Conservation (phyloP, 441 rosid species). For the Pelargonium citronellum region DNA sequence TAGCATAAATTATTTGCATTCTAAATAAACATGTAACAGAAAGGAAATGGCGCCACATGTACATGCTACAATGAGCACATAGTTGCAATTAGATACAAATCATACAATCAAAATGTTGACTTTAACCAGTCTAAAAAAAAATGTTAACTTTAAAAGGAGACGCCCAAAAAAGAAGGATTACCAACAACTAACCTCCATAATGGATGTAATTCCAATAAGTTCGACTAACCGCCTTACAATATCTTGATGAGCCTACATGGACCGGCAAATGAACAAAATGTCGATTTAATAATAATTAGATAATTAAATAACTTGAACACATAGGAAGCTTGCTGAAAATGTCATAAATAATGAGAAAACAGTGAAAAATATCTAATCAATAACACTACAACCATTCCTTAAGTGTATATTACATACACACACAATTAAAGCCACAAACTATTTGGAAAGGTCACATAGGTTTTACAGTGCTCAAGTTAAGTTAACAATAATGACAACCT, state of each 20-base stretch:
- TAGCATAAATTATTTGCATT: not conserved
- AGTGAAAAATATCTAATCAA: not conserved
- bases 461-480: not conserved
- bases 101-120: slow-evolving; percentile 5
- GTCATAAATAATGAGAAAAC: not conserved
- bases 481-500: not conserved
- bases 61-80: not conserved
- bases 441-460: not conserved
- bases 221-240: slow-evolving; percentile 66
- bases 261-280: slow-evolving; percentile 14
- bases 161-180: slow-evolving; percentile 17
- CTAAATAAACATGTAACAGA: not conserved
- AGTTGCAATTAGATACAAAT: slow-evolving; percentile 12
- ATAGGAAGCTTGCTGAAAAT: too few relatives aligned
- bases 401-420: not conserved
- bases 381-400: not conserved
- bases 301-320: not conserved
- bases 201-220: slow-evolving; percentile 83
- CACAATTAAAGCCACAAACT: not conserved
- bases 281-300: slow-evolving; percentile 12
- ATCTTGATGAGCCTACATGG: slow-evolving; percentile 67
- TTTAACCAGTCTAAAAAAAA: slow-evolving; percentile 4
- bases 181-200: slow-evolving; percentile 74
- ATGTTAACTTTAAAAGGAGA: too few relatives aligned
- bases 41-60: not conserved